Evolutionary conservation across 2,329 filamentous ascomycete genomes (phyloP).

Genomic region (Aureobasidium pullulans): DNA sequence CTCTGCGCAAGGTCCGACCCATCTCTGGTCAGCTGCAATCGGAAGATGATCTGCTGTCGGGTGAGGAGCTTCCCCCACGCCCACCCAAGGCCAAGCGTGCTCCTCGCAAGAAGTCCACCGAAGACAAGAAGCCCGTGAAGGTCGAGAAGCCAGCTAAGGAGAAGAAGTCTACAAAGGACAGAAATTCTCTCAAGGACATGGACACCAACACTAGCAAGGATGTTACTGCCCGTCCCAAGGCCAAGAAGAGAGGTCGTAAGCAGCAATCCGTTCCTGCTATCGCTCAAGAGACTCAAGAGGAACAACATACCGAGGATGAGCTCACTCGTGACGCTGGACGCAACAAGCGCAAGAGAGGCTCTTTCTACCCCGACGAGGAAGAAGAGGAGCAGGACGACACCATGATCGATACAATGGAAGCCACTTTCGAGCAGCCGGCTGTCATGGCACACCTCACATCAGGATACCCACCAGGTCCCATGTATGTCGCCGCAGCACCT

Average conservation of each 20-base stretch:
- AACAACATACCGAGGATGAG: conserved; percentile 21
- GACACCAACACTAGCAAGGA: conserved; percentile 22
- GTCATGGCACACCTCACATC: conserved; percentile 17
- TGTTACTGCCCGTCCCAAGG: neutral
- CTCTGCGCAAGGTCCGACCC: conserved; percentile 34
- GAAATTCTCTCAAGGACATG: conserved; percentile 22
- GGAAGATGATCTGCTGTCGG: conserved; percentile 27
- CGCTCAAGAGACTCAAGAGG: conserved; percentile 24
- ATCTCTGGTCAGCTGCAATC: conserved; percentile 40
- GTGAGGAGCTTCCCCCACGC: conserved; percentile 24
- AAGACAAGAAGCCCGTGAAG: conserved; percentile 17
- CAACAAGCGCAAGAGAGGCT: conserved; percentile 3
- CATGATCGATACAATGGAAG: conserved; percentile 11
- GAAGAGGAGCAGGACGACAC: neutral
- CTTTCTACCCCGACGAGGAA: neutral
- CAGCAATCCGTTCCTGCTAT: conserved; percentile 15
- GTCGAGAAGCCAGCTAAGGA: conserved; percentile 20
- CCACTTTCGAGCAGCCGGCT: conserved; percentile 25
- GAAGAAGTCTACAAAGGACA: conserved; percentile 15
- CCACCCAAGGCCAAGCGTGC: conserved; percentile 21
- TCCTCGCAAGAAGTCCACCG: conserved; percentile 20
- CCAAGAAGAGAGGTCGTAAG: conserved; percentile 9
- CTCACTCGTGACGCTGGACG: neutral
- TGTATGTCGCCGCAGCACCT: conserved; percentile 15
- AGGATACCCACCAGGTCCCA: conserved; percentile 15